These are phyloP conservation scores for Microbotryomycetes sp. DNA, from an alignment of 1,284 basidiomycete species.

Conservation along the genomic window DNA sequence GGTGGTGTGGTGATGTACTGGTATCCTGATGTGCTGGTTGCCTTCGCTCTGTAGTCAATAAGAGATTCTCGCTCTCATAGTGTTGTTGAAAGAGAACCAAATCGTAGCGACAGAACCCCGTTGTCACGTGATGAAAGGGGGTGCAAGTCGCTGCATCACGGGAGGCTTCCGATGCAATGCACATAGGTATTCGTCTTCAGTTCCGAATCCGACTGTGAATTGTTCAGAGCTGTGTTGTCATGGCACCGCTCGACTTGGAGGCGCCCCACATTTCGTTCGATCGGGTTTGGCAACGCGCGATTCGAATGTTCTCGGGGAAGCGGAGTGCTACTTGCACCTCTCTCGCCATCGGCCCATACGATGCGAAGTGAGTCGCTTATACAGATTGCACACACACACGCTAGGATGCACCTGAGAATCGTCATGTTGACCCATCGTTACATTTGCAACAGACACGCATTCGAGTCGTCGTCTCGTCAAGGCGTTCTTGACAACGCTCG, in stretches of 20 bases:
- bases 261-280: neutral
- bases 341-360: neutral
- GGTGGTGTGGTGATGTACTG: conserved; percentile 19
- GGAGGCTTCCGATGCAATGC: neutral
- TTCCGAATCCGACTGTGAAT: conserved; percentile 2
- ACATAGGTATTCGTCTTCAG: conserved; percentile 3
- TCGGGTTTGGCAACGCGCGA: no score
- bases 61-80: neutral
- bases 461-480: neutral
- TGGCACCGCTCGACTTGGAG: no score
- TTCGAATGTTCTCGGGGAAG: no score
- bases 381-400: neutral
- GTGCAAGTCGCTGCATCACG: neutral
- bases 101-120: no score
- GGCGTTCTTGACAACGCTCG: neutral
- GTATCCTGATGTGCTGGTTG: conserved; percentile 1
- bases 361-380: neutral
- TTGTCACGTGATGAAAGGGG: no score
- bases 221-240: neutral
- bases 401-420: no score
- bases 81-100: neutral
- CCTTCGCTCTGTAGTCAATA: neutral
- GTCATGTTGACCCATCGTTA: no score
- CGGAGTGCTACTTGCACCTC: no score
- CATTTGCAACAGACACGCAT: neutral